Percentiles rank a stretch among this genome's conserved stretches.
Conservation (phyloP, 306 rosid species). For the Dryas drummondii region DNA sequence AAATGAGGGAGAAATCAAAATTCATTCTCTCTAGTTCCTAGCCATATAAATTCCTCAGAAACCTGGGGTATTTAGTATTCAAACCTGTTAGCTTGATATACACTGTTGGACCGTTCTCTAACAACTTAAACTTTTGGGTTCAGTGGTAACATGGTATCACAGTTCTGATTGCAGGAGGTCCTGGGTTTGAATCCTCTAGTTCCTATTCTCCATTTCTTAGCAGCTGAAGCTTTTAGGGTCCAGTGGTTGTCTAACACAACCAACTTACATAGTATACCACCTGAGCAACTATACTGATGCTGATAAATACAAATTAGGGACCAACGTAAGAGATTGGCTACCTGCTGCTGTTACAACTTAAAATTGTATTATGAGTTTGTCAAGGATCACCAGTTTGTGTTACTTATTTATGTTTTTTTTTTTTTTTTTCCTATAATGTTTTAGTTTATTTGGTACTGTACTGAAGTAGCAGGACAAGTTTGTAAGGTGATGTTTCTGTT, state of each 20-base stretch:
- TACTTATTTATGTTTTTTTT: too few species aligned
- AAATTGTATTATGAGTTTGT: too few species aligned
- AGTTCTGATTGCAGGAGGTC: not conserved
- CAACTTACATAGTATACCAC: not conserved
- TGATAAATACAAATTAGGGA: not conserved
- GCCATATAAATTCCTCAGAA: not conserved
- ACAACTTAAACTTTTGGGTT: slow-evolving; percentile 2
- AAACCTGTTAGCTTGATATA: not conserved
- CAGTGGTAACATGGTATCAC: not conserved
- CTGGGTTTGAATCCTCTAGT: not conserved
- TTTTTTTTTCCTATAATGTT: too few species aligned
- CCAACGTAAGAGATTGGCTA: not conserved
- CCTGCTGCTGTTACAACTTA: too few species aligned
- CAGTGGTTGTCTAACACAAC: not conserved
- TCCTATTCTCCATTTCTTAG: not conserved
- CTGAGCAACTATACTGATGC: not conserved
- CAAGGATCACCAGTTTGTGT: too few species aligned
- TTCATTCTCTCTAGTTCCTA: not conserved
- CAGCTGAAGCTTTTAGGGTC: not conserved
- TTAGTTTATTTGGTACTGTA: too few species aligned
- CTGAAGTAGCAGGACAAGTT: too few species aligned
- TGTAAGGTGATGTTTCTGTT: too few species aligned
- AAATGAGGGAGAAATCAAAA: not conserved
- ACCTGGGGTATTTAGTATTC: not conserved
- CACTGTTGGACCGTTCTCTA: not conserved